These are phyloP conservation scores for Podospora anserina DNA, from an alignment of 495 filamentous ascomycete species.

Conservation along the genomic window DNA sequence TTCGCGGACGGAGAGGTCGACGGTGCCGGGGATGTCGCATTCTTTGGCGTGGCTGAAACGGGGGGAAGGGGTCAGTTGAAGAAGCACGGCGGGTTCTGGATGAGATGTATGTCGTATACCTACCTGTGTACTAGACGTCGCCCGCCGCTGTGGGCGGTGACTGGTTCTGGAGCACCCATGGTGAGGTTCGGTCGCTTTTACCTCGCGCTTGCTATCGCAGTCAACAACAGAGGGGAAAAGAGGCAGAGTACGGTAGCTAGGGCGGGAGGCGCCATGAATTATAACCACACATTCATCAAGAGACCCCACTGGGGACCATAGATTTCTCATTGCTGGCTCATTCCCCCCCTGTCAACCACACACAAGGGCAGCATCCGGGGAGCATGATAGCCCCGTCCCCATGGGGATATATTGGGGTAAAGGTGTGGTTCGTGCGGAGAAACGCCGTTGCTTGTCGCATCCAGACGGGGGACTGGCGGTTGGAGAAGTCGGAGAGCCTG, in stretches of 20 bases:
- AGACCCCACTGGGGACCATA: not conserved
- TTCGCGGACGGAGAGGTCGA: conserved; percentile 35
- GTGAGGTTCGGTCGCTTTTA: not conserved
- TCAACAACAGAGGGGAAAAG: not conserved
- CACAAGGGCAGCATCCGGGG: not conserved
- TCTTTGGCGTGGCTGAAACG: conserved; percentile 7
- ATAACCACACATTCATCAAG: not conserved
- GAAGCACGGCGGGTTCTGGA: not conserved
- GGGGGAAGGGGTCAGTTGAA: not conserved
- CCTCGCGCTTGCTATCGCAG: not conserved
- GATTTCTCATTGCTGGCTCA: not conserved
- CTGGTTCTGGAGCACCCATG: not conserved
- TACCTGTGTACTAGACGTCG: not conserved
- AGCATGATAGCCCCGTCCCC: not conserved
- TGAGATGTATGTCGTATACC: not conserved
- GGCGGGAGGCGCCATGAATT: not conserved
- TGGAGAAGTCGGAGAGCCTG: not conserved
- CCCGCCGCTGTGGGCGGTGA: not conserved
- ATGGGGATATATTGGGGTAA: not conserved
- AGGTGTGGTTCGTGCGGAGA: not conserved
- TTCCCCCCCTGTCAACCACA: not conserved
- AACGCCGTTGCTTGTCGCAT: not conserved
- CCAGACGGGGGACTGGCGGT: not conserved
- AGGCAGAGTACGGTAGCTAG: not conserved
- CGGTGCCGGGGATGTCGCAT: conserved; percentile 5